Conservation (phyloP, 805 yeast genomes). For the Monosporozyma solicola region DNA sequence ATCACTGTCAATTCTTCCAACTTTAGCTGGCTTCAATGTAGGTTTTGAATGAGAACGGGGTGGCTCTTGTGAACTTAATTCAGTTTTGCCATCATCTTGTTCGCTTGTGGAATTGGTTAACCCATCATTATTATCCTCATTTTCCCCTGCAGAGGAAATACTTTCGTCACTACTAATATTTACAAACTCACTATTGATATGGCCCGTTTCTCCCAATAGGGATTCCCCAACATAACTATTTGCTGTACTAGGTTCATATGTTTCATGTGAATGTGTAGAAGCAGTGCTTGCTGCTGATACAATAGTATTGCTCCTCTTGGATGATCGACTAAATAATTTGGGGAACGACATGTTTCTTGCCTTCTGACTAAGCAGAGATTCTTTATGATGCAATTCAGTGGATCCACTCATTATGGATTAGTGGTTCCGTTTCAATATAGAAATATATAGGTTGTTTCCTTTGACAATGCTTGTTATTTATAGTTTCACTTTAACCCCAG, state of each 20-base stretch:
- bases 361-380: neutral
- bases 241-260: neutral
- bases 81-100: neutral
- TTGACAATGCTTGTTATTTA: neutral
- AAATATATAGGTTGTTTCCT: neutral
- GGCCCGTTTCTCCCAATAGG: neutral
- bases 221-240: neutral
- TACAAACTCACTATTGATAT: neutral
- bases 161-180: neutral
- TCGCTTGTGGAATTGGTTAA: neutral
- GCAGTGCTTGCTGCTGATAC: neutral
- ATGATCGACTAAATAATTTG: constrained; percentile 2
- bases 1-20: neutral
- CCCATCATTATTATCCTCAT: neutral
- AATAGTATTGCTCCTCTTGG: neutral
- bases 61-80: neutral
- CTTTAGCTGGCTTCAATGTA: neutral
- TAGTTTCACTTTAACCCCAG: neutral
- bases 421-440: neutral
- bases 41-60: neutral
- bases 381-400: neutral
- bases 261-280: neutral
- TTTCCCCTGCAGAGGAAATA: neutral
- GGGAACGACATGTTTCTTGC: constrained; percentile 5
- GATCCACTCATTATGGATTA: neutral